Percentiles rank a stretch among this genome's conserved stretches.
phyloP scores from a whole-genome alignment of 73 alveolate genomes.

The Paramecium sonneborni region DNA sequence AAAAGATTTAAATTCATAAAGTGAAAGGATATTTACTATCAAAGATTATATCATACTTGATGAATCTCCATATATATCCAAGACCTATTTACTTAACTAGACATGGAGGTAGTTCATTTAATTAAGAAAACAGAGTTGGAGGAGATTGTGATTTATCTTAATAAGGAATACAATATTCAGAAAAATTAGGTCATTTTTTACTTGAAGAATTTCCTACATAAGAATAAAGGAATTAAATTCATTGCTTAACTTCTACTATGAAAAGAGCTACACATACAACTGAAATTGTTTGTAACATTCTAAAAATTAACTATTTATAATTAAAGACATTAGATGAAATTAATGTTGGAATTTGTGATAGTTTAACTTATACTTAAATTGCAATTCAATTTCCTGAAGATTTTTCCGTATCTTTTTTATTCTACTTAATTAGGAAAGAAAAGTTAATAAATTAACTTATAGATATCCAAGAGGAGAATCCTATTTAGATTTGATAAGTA shows the following conservation, averaged over 20 bases:
- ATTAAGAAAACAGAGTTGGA: constrained; percentile 72
- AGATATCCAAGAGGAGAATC: constrained; percentile 82
- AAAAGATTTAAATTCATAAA: constrained; percentile 5
- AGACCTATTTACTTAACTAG: constrained; percentile 79
- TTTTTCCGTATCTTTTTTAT: not conserved
- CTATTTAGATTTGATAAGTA: constrained; percentile 72
- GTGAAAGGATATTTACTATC: constrained; percentile 46
- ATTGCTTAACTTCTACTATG: constrained; percentile 49
- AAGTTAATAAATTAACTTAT: constrained; percentile 70
- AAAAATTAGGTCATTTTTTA: constrained; percentile 38
- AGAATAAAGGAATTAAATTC: not conserved
- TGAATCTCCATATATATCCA: constrained; percentile 67
- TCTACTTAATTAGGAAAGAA: constrained; percentile 48
- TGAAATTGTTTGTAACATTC: not conserved
- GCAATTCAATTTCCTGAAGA: constrained; percentile 69
- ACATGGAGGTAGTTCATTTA: constrained; percentile 76
- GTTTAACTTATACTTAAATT: constrained; percentile 77
- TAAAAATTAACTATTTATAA: not conserved
- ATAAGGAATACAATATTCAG: constrained; percentile 60
- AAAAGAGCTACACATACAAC: constrained; percentile 55
- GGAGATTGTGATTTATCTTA: constrained; percentile 59
- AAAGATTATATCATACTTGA: constrained; percentile 57
- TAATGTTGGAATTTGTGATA: constrained; percentile 78
- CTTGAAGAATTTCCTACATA: not conserved
- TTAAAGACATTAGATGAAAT: constrained; percentile 76